A percentile compares a stretch with the other conserved stretches of the same genome.
These are phyloP conservation scores for Auricularia heimuer DNA, from an alignment of 768 basidiomycete genomes.

Conservation along the genomic window DNA sequence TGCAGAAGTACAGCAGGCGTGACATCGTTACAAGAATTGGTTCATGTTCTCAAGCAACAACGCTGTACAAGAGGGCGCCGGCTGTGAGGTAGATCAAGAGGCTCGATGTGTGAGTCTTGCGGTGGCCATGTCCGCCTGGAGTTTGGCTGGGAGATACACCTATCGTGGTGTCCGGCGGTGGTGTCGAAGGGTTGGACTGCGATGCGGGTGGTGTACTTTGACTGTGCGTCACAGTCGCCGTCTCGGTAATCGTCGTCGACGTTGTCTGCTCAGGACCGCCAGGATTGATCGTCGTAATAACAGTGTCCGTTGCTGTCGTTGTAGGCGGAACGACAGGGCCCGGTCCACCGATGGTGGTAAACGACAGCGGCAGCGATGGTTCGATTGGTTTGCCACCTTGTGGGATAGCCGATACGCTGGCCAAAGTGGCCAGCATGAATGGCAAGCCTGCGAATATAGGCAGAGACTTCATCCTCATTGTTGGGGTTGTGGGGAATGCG, in stretches of 20 bases:
- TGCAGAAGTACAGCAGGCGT: no score
- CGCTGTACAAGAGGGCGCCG: no score
- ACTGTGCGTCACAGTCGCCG: no score
- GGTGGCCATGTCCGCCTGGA: no score
- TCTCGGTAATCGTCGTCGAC: not conserved
- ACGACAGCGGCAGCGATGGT: not conserved
- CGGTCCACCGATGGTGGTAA: not conserved
- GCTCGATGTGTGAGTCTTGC: no score
- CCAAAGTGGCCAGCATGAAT: not conserved
- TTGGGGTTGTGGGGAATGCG: not conserved
- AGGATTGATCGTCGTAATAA: not conserved
- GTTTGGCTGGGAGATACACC: no score
- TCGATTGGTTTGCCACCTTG: not conserved
- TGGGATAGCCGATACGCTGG: not conserved
- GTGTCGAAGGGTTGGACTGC: no score
- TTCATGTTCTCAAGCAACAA: no score
- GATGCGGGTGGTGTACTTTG: no score
- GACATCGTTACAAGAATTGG: no score
- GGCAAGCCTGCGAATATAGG: not conserved
- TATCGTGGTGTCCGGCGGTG: no score
- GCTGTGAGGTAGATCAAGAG: no score
- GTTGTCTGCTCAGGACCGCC: not conserved
- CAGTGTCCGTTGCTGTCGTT: not conserved
- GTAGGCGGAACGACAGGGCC: not conserved
- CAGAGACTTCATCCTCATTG: not conserved